Conservation (phyloP, 148 eudicot genomes). For the Vaccinium myrtillus region DNA sequence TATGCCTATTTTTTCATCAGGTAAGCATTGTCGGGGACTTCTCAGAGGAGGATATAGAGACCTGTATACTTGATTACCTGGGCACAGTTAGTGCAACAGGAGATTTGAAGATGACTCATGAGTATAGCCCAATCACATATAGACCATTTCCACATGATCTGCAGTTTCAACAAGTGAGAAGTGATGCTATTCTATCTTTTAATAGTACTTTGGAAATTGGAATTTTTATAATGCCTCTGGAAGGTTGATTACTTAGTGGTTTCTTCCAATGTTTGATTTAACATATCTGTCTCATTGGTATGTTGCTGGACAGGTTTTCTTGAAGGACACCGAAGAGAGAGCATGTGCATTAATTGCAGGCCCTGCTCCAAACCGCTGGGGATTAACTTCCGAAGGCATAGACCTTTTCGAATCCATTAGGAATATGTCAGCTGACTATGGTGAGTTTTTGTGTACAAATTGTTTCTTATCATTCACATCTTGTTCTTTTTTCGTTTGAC, state of each 20-base stretch:
- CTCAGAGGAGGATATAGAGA: constrained; percentile 91
- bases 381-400: constrained; percentile 63
- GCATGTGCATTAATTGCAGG: constrained; percentile 99
- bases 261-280: neutral
- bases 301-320: constrained; percentile 53
- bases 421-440: constrained; percentile 24
- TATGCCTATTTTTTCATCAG: constrained; percentile 34
- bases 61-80: constrained; percentile 93
- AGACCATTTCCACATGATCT: constrained; percentile 73
- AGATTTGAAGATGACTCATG: constrained; percentile 38
- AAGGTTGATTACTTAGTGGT: neutral
- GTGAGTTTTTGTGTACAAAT: constrained; percentile 29
- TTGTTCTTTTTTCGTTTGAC: neutral
- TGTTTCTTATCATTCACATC: neutral
- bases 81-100: constrained; percentile 70
- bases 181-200: neutral
- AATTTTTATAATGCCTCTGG: neutral
- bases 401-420: constrained; percentile 59
- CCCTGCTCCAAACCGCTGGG: constrained; percentile 99
- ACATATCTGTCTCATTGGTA: neutral
- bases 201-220: neutral
- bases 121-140: constrained; percentile 52
- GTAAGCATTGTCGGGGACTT: constrained; percentile 98
- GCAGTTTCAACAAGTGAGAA: constrained; percentile 85
- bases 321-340: constrained; percentile 98